Conservation (phyloP, 1,139 yeast species). For the Candida buenavistaensis region DNA sequence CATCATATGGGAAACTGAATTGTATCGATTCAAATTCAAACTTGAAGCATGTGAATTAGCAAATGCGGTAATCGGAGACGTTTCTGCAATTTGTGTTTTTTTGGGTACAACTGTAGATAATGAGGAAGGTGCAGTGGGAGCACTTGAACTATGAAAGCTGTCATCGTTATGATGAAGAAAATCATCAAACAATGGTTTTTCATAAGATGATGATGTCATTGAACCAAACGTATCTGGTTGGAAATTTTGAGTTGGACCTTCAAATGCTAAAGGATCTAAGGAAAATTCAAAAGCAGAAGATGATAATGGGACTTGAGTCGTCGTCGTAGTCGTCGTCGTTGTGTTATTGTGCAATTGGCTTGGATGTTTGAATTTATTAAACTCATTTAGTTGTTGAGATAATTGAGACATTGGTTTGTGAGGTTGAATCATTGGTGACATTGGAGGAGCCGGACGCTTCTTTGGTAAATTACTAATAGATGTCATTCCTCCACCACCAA, state of each 20-base stretch:
- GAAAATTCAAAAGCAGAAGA: conserved; percentile 24
- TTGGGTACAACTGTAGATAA: conserved; percentile 12
- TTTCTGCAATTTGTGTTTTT: conserved; percentile 9
- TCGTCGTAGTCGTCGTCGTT: conserved; percentile 5
- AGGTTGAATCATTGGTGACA: conserved; percentile 25
- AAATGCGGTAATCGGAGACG: conserved; percentile 2
- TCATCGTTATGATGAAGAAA: conserved; percentile 8
- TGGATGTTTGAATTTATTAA: conserved; percentile 9
- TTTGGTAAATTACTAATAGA: conserved; percentile 15
- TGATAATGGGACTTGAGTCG: conserved; percentile 1
- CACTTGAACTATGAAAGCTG: conserved; percentile 5
- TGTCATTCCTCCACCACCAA: conserved; percentile 10
- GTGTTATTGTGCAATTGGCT: conserved; percentile 5
- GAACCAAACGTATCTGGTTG: conserved; percentile 7
- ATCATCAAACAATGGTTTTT: conserved; percentile 16
- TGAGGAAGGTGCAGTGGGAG: conserved; percentile 10
- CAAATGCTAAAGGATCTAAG: conserved; percentile 36
- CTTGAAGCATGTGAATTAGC: no score
- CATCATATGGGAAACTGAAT: conserved; percentile 8
- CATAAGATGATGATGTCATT: conserved; percentile 12
- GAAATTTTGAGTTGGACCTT: conserved; percentile 29
- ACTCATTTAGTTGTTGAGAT: conserved; percentile 13
- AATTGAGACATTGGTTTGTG: conserved; percentile 8
- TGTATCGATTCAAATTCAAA: no score
- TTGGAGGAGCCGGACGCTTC: conserved; percentile 37